phyloP scores from a whole-genome alignment of 2,329 filamentous ascomycete genomes.

The Graphilbum fragrans region DNA sequence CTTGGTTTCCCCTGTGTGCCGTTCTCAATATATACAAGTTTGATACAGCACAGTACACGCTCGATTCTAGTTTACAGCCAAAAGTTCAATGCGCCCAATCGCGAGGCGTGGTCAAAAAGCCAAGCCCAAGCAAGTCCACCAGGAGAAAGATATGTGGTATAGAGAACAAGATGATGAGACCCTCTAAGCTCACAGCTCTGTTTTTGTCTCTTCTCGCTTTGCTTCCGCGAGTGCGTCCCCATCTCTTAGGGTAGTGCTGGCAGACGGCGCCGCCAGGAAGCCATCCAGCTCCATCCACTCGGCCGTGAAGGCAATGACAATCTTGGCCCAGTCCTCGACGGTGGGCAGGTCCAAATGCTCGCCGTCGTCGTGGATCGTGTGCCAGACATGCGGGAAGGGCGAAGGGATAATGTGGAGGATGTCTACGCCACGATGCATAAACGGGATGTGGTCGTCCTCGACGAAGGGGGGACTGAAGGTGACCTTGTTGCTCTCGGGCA shows the following conservation, averaged over 20 bases:
- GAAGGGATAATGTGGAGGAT: constrained; percentile 80
- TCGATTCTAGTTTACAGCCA: no score
- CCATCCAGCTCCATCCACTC: constrained; percentile 77
- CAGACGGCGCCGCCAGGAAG: constrained; percentile 3
- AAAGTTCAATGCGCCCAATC: no score
- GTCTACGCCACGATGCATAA: constrained; percentile 75
- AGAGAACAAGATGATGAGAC: neutral
- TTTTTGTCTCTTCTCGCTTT: constrained; percentile 5
- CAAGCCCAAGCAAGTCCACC: neutral
- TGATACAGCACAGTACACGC: no score
- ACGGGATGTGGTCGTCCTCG: constrained; percentile 84
- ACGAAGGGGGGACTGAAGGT: constrained; percentile 42
- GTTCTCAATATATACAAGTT: no score
- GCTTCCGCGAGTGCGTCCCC: neutral
- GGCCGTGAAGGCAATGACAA: constrained; percentile 71
- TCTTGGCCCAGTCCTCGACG: constrained; percentile 75
- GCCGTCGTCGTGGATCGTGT: constrained; percentile 71
- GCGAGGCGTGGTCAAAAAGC: no score
- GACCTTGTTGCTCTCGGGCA: constrained; percentile 49
- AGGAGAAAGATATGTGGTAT: neutral
- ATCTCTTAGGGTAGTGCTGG: neutral
- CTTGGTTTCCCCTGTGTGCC: no score
- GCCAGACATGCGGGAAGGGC: constrained; percentile 79
- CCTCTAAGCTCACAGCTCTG: constrained; percentile 14
- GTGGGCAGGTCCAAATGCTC: constrained; percentile 71